phyloP scores from a whole-genome alignment of 2,329 filamentous ascomycete species.

The Clonostachys chloroleuca region DNA sequence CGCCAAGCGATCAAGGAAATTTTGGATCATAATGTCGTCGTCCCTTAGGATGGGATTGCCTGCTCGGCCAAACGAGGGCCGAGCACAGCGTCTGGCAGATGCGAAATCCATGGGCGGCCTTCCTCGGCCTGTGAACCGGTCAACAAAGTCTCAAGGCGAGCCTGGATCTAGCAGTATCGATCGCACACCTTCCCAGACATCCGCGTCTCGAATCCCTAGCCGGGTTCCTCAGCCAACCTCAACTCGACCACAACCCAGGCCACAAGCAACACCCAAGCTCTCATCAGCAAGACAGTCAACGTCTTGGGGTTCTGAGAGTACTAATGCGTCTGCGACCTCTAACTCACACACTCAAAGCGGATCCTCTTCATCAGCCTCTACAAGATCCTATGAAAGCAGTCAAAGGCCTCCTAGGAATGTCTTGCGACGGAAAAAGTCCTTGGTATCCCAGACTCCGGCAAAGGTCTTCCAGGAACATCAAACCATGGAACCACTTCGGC shows the following conservation, averaged over 20 bases:
- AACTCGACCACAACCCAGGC: neutral
- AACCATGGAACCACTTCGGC: no score
- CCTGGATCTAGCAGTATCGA: constrained; percentile 3
- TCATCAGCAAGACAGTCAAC: constrained; percentile 33
- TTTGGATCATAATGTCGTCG: constrained; percentile 36
- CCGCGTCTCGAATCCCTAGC: constrained; percentile 9
- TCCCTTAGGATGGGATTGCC: constrained; percentile 33
- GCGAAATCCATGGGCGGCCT: constrained; percentile 5
- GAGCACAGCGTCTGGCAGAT: constrained; percentile 4
- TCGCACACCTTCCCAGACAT: constrained; percentile 6
- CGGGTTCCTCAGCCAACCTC: constrained; percentile 13
- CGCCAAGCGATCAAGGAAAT: no score
- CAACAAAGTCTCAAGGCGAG: constrained; percentile 11
- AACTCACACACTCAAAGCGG: constrained; percentile 20
- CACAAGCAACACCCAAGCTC: constrained; percentile 6
- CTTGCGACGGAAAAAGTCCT: constrained; percentile 45
- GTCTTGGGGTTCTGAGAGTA: constrained; percentile 31
- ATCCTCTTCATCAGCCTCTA: constrained; percentile 25
- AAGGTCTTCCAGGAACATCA: no score
- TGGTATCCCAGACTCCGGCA: constrained; percentile 29
- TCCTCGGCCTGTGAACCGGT: constrained; percentile 13
- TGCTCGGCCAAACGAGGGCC: constrained; percentile 28
- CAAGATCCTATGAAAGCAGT: constrained; percentile 22
- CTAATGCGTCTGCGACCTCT: constrained; percentile 21
- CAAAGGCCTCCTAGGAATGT: constrained; percentile 32